Evolutionary conservation across 306 rosid genomes (phyloP).

Genomic region (Abrus pulchellus): DNA sequence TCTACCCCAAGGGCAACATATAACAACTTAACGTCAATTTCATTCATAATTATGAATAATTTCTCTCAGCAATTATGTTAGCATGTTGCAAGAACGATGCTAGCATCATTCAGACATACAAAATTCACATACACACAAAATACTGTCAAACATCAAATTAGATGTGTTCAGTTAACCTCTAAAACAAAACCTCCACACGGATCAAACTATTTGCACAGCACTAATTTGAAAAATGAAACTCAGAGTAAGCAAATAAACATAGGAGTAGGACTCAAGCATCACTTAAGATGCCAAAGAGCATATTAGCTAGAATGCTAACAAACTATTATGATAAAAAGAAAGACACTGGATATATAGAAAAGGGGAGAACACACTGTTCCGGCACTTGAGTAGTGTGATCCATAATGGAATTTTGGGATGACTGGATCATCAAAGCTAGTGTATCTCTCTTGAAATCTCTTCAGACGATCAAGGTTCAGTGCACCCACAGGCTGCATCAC

Average conservation of each 20-base stretch:
- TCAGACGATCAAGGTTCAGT: constrained; percentile 78
- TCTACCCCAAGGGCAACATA: neutral
- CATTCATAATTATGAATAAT: neutral
- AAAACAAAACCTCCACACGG: neutral
- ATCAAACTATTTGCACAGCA: constrained; percentile 33
- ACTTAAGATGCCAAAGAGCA: constrained; percentile 21
- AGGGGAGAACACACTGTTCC: constrained; percentile 81
- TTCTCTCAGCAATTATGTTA: neutral
- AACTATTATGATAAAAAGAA: constrained; percentile 28
- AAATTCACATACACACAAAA: constrained; percentile 13
- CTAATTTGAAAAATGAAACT: constrained; percentile 21
- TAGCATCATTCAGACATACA: neutral
- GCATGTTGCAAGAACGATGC: constrained; percentile 14
- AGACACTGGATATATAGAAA: constrained; percentile 13
- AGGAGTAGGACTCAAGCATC: constrained; percentile 24
- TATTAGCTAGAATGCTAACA: constrained; percentile 12
- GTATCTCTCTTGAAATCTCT: constrained; percentile 93
- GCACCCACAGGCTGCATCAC: constrained; percentile 91
- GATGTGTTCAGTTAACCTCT: constrained; percentile 18
- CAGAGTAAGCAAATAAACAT: constrained; percentile 13
- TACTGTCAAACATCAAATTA: constrained; percentile 16
- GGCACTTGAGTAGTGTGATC: constrained; percentile 99
- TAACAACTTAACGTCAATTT: constrained; percentile 17
- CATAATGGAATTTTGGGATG: constrained; percentile 96
- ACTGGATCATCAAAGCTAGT: constrained; percentile 95